Evolutionary conservation across 805 yeast species (phyloP).

Genomic region (Kodamaea laetipori): DNA sequence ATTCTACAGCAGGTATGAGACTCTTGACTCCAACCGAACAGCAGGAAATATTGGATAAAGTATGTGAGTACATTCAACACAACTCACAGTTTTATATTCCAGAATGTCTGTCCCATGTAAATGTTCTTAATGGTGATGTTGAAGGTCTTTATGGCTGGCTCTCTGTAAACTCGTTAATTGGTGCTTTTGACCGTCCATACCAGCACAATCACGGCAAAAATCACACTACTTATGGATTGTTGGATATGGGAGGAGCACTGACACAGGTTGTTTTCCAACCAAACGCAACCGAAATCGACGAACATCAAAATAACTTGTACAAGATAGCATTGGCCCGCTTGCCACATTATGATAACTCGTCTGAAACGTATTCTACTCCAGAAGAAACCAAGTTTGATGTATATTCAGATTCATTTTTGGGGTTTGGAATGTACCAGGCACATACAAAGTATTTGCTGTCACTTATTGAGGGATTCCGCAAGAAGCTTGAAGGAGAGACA

Average conservation of each 20-base stretch:
- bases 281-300: constrained; percentile 43
- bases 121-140: constrained; percentile 61
- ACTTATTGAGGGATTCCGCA: constrained; percentile 27
- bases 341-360: constrained; percentile 17
- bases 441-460: constrained; percentile 46
- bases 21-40: constrained; percentile 55
- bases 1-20: constrained; percentile 73
- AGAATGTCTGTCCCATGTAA: constrained; percentile 61
- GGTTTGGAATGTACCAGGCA: constrained; percentile 63
- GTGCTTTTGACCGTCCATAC: constrained; percentile 42
- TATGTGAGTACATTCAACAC: constrained; percentile 51
- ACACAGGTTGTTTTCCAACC: constrained; percentile 69
- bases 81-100: constrained; percentile 58
- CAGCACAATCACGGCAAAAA: constrained; percentile 45
- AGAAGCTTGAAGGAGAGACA: no score
- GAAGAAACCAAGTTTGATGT: constrained; percentile 39
- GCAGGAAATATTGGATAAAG: constrained; percentile 43
- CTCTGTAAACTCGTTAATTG: constrained; percentile 57
- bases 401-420: constrained; percentile 58
- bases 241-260: constrained; percentile 68
- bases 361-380: constrained; percentile 23
- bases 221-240: constrained; percentile 54
- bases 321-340: constrained; percentile 44
- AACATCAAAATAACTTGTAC: constrained; percentile 50
- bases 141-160: constrained; percentile 74